phyloP scores from a whole-genome alignment of 176 grass and related monocot species.

The Triticum dicoccoides region DNA sequence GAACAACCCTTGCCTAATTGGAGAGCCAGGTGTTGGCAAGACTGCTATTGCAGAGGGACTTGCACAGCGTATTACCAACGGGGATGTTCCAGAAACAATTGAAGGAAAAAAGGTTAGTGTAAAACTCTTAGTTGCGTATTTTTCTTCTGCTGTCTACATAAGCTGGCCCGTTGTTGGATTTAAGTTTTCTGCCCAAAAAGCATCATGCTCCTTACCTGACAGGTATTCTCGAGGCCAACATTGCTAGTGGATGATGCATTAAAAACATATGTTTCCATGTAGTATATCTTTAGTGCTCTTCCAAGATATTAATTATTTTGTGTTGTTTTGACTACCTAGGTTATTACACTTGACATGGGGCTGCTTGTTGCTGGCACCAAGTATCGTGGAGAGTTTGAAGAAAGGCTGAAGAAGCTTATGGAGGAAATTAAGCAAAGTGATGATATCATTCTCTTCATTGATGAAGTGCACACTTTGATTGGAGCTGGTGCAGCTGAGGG shows the following conservation, averaged over 20 bases:
- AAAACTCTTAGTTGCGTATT: not conserved
- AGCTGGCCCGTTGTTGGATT: not conserved
- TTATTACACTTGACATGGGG: slow-evolving; percentile 99
- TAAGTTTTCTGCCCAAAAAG: not conserved
- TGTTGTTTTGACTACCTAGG: slow-evolving; percentile 40
- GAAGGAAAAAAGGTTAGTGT: slow-evolving; percentile 92
- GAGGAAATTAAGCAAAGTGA: slow-evolving; percentile 99
- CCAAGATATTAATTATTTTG: not conserved
- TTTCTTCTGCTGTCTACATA: not conserved
- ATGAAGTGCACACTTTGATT: slow-evolving; percentile 98
- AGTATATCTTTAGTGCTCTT: slow-evolving; percentile 2
- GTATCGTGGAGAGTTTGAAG: slow-evolving; percentile 99
- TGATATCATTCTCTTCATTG: slow-evolving; percentile 98
- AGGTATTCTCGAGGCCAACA: not conserved
- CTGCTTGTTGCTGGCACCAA: slow-evolving; percentile 99
- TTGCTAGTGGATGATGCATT: not conserved
- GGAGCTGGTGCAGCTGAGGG: slow-evolving; percentile 99
- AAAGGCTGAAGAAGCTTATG: slow-evolving; percentile 98
- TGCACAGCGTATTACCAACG: slow-evolving; percentile 86
- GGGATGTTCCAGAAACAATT: slow-evolving; percentile 98
- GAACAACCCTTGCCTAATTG: slow-evolving; percentile 96
- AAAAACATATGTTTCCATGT: not conserved
- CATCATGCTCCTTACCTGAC: not conserved
- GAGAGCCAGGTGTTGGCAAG: slow-evolving; percentile 97
- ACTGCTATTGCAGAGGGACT: slow-evolving; percentile 94